Conservation (phyloP, 2,329 filamentous ascomycete genomes). For the Cryphonectria naterciae region DNA sequence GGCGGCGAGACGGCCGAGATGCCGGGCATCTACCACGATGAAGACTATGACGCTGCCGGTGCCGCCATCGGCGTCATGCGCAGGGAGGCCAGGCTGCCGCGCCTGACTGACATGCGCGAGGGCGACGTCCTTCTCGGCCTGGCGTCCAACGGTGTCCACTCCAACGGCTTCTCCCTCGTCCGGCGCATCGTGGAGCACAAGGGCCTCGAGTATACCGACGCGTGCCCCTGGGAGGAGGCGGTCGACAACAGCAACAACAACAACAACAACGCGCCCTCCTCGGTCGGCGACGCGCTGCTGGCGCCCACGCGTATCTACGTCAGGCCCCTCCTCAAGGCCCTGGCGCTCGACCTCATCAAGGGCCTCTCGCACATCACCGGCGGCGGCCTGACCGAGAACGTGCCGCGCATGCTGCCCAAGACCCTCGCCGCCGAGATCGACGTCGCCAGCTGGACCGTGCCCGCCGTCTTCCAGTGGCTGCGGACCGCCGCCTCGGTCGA, state of each 20-base stretch:
- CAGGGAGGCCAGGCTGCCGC: conserved; percentile 71
- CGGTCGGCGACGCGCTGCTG: conserved; percentile 76
- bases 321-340: conserved; percentile 71
- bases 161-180: conserved; percentile 97
- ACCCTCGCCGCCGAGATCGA: conserved; percentile 81
- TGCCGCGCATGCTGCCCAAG: conserved; percentile 87
- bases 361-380: conserved; percentile 97
- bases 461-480: conserved; percentile 85
- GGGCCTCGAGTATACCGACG: conserved; percentile 70
- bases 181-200: conserved; percentile 81
- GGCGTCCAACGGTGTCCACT: conserved; percentile 85
- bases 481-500: conserved; percentile 73
- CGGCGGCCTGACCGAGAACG: conserved; percentile 89
- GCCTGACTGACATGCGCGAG: conserved; percentile 72
- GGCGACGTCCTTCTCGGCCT: conserved; percentile 89
- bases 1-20: conserved; percentile 98
- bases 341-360: conserved; percentile 70
- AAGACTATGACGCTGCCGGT: conserved; percentile 92
- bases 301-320: conserved; percentile 96
- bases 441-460: conserved; percentile 73
- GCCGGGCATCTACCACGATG: conserved; percentile 88
- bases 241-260: conserved; percentile 37
- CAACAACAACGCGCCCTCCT: conserved; percentile 42
- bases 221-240: conserved; percentile 70
- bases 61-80: conserved; percentile 85